These are phyloP conservation scores for Alternaria metachromatica DNA, from an alignment of 2,329 filamentous ascomycete species.

Conservation along the genomic window DNA sequence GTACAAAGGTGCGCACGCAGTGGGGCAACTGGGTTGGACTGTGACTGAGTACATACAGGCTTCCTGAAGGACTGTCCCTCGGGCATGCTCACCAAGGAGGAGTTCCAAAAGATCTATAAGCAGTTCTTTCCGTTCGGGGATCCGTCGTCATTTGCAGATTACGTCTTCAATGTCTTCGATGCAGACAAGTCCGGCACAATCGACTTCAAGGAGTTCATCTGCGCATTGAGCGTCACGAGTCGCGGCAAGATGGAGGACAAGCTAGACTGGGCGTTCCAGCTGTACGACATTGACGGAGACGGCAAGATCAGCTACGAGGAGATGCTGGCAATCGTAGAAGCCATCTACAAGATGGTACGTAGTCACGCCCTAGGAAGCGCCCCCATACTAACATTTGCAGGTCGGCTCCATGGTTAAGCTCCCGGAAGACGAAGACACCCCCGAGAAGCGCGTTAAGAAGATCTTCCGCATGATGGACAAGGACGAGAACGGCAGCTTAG, in stretches of 20 bases:
- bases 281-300: conserved; percentile 98
- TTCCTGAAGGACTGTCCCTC: conserved; percentile 98
- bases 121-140: conserved; percentile 99
- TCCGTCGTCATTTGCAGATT: conserved; percentile 95
- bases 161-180: conserved; percentile 99
- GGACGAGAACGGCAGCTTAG: conserved; percentile 96
- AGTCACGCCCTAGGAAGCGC: neutral
- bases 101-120: conserved; percentile 99
- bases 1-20: conserved; percentile 83
- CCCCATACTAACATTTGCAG: conserved; percentile 56
- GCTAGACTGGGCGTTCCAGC: conserved; percentile 97
- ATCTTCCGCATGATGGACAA: conserved; percentile 99
- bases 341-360: conserved; percentile 98
- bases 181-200: conserved; percentile 96
- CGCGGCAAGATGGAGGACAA: conserved; percentile 99
- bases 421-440: conserved; percentile 97
- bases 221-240: conserved; percentile 94
- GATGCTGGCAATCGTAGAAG: conserved; percentile 98
- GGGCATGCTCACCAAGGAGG: conserved; percentile 95
- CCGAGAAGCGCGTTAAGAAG: conserved; percentile 96
- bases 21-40: neutral
- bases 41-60: conserved; percentile 61
- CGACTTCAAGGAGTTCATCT: conserved; percentile 99
- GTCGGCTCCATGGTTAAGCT: conserved; percentile 99
- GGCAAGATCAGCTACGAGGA: conserved; percentile 99